These are phyloP conservation scores for Pleurotus platypus DNA, from an alignment of 768 basidiomycete species.

Conservation along the genomic window DNA sequence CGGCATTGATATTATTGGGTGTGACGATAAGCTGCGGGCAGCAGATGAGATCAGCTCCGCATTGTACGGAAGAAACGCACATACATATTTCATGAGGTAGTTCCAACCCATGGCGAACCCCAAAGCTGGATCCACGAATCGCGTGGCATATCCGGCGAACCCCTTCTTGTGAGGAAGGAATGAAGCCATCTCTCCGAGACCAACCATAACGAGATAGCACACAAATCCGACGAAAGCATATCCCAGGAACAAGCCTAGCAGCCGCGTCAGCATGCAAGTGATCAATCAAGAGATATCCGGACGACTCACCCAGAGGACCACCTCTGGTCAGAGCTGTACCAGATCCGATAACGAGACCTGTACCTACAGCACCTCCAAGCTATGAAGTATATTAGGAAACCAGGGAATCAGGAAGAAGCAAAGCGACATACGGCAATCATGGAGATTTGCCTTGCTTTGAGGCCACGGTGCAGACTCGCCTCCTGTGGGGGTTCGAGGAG, in stretches of 20 bases:
- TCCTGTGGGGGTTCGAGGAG: conserved; percentile 30
- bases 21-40: conserved; percentile 53
- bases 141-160: conserved; percentile 56
- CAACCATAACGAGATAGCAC: conserved; percentile 58
- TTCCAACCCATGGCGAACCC: conserved; percentile 68
- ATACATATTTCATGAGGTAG: conserved; percentile 54
- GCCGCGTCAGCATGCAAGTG: background rate
- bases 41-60: background rate
- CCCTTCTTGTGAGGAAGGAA: conserved; percentile 60
- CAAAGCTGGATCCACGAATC: conserved; percentile 65
- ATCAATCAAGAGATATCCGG: background rate
- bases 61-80: conserved; percentile 11
- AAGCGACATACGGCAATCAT: conserved; percentile 45
- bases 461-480: conserved; percentile 41
- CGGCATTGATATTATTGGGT: conserved; percentile 63
- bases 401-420: background rate
- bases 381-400: conserved; percentile 10
- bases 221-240: conserved; percentile 51
- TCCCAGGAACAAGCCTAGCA: conserved; percentile 25
- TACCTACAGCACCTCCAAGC: conserved; percentile 50
- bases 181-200: conserved; percentile 48
- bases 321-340: conserved; percentile 55
- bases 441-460: conserved; percentile 50
- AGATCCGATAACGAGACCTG: conserved; percentile 55
- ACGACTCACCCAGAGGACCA: conserved; percentile 42